Evolutionary conservation across 1,139 yeast species (phyloP), one percentile per base, ranked within the genome.

Genomic region (Scheffersomyces quercinus): DNA sequence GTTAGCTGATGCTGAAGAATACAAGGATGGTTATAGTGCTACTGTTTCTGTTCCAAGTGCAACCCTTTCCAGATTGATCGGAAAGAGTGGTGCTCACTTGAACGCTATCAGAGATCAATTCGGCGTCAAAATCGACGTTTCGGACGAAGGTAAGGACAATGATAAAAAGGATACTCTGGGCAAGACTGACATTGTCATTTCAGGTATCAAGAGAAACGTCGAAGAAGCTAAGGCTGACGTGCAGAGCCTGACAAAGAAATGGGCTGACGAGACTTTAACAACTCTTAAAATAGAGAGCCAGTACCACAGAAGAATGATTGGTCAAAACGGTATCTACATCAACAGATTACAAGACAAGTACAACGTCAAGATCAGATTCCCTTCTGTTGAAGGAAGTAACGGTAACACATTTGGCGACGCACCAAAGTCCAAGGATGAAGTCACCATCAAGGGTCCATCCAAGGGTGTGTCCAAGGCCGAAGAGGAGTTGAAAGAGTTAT

Each of bases 271-370:
- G 63, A 69, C 75, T 28, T 74, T 85, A 36, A 75, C 77, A 40
- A 81, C 82, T 50, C 59, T 93, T 48, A 75, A 77, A 45, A 81
- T 91, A 47, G 97, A 95, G 51, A 77, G 72, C 51, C 86, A 85
- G 60, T 88, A 75, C 69, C 97, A 91, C 64, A 79, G 93, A 52
- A 78, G 85, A 52, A 70, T 95, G 64, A 88, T 89, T 66, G 99
- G 99, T 41, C 79, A 88, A 29, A 82, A 81, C 54, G 96, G 97
- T 59, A 71, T 80, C 47, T 86, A 87, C 63, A 89, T 89, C 52
- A 84, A 83, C 62, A 85, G 96, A 63, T 78, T 93, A 60, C 95
- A 88, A 66, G 95, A 88, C 48, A 89, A 90, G 65, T 93, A 95
- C 71, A 81, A 79, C 51, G 98, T 93, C 36, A 77, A 75, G 54